Evolutionary conservation across 306 rosid species (phyloP), one percentile per base, ranked within the genome.

Genomic region (Spatholobus suberectus): DNA sequence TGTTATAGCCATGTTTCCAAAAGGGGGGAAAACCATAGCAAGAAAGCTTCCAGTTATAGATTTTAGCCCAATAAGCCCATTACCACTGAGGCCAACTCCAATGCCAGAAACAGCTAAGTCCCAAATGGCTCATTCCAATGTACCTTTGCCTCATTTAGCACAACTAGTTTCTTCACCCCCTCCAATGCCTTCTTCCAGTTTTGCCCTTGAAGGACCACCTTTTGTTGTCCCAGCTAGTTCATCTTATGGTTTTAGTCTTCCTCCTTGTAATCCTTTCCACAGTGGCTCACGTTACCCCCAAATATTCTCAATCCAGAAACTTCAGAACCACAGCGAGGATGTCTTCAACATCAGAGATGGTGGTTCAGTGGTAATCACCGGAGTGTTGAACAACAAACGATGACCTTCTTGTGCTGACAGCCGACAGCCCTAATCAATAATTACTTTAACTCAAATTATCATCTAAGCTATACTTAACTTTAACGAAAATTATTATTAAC

Each of bases 241-340:
- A 0, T 93, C 97, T 40, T 61, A 65, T 21, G 87, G 78, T 7
- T 87, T 35, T 70, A 24, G 74, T 18, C 41, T 88, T 27, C 99
- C 98, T 23, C 99, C 97, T 18, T 96, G 99, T 29, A 86, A 78
- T 20, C 98, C 97, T 18, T 18, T 72, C 5, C 67, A 62, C 57
- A 74, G 58, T 21, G 87, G 87, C 37, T 85, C 97, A 27, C 97
- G 93, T 0, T 78, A 84, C 4, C 92, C 98, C 1, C 67, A 55
- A 4, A 81, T 62, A 10, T 76, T 78, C 40, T 43, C 82, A 21
- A 57, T 77, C 44, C 98, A 91, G 81, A 89, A 88, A 61, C 86
- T 87, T n/a, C n/a, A n/a, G n/a, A n/a, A n/a, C n/a, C n/a, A n/a
- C n/a, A n/a, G n/a, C n/a, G n/a, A n/a, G n/a, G n/a, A n/a, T n/a